phyloP scores from a whole-genome alignment of 495 filamentous ascomycete species.

The Penicillium verhagenii region DNA sequence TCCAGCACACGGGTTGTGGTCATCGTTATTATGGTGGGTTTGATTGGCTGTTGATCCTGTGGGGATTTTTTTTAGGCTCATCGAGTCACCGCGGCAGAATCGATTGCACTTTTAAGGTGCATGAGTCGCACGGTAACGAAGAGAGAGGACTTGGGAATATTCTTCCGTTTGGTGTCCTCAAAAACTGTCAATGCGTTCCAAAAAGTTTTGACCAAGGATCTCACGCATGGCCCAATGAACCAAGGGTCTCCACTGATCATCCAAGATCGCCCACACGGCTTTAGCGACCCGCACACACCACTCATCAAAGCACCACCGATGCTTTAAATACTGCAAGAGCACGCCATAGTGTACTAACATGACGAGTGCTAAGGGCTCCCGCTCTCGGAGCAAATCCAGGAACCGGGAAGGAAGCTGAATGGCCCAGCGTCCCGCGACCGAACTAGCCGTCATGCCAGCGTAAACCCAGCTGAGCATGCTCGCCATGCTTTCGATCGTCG shows the following conservation, averaged over 20 bases:
- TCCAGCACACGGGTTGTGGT: background rate
- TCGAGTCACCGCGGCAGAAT: too few species aligned
- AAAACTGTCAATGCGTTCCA: slow-evolving; percentile 11
- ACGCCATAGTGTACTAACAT: slow-evolving; percentile 50
- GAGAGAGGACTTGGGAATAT: background rate
- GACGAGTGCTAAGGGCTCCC: slow-evolving; percentile 53
- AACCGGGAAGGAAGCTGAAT: slow-evolving; percentile 51
- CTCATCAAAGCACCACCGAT: slow-evolving; percentile 49
- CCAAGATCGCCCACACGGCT: slow-evolving; percentile 38
- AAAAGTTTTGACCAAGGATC: slow-evolving; percentile 32
- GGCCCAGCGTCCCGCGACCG: slow-evolving; percentile 40
- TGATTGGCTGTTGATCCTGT: background rate
- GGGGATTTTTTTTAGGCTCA: too few species aligned
- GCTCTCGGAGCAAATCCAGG: slow-evolving; percentile 48
- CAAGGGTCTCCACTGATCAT: slow-evolving; percentile 38
- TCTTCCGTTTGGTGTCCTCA: background rate
- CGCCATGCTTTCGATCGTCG: slow-evolving; percentile 33
- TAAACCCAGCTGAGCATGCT: slow-evolving; percentile 31
- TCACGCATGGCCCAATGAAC: slow-evolving; percentile 35
- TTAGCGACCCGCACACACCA: slow-evolving; percentile 39
- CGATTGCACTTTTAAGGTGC: too few species aligned
- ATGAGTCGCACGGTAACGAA: too few species aligned
- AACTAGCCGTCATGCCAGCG: slow-evolving; percentile 27
- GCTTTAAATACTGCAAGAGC: slow-evolving; percentile 38
- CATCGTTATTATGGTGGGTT: background rate